Conservation (phyloP, 2,329 filamentous ascomycete genomes). For the Ascochyta lentis region DNA sequence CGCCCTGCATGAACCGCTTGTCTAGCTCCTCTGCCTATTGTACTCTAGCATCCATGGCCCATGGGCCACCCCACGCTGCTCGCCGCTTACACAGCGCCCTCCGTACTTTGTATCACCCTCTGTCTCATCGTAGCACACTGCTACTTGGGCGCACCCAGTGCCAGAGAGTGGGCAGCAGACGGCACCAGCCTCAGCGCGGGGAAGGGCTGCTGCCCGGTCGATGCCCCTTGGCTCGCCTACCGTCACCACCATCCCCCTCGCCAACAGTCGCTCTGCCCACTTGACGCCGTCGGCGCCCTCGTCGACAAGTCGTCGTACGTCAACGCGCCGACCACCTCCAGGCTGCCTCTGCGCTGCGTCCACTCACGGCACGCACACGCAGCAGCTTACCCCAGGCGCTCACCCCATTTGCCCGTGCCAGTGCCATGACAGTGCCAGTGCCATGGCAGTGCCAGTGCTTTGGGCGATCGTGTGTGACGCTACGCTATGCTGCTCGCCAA, state of each 20-base stretch:
- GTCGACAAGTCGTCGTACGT: slow-evolving; percentile 2
- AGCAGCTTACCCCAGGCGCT: slow-evolving; percentile 23
- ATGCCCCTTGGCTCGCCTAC: slow-evolving; percentile 1
- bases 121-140: neutral
- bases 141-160: neutral
- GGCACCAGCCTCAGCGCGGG: neutral
- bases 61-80: slow-evolving; percentile 10
- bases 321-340: slow-evolving; percentile 2
- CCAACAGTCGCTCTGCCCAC: too few relatives aligned
- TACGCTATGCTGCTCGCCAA: slow-evolving; percentile 12
- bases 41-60: neutral
- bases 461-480: slow-evolving; percentile 17
- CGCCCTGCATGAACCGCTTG: slow-evolving; percentile 24
- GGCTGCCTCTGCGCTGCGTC: slow-evolving; percentile 19
- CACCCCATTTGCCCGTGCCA: slow-evolving; percentile 18
- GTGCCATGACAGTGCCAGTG: neutral
- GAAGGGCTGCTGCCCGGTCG: neutral
- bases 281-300: too few relatives aligned
- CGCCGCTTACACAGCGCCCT: slow-evolving; percentile 4
- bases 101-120: slow-evolving; percentile 5
- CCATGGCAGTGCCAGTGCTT: slow-evolving; percentile 1
- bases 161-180: neutral
- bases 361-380: slow-evolving; percentile 19
- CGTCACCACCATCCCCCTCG: slow-evolving; percentile 5
- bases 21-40: neutral